Evolutionary conservation across 306 rosid genomes (phyloP).

Genomic region (Cucumis sativus): Cucumber_9930_V3 NC_026655.2:15545501-15546000

Average conservation of each 20-base stretch:
- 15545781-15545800: conserved; percentile 54
- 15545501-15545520: conserved; percentile 28
- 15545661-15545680: conserved; percentile 9
- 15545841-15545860: conserved; percentile 66
- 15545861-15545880: conserved; percentile 88
- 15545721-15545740: conserved; percentile 41
- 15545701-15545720: conserved; percentile 9
- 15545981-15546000: conserved; percentile 82
- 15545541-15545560: conserved; percentile 5
- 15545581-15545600: neutral
- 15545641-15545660: neutral
- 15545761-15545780: conserved; percentile 38
- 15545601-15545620: conserved; percentile 2
- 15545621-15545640: conserved; percentile 5
- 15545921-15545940: conserved; percentile 77
- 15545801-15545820: conserved; percentile 92
- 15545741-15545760: conserved; percentile 39
- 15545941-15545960: conserved; percentile 96
- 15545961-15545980: conserved; percentile 95
- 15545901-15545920: conserved; percentile 72
- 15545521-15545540: neutral
- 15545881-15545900: conserved; percentile 85
- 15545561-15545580: neutral
- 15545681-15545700: conserved; percentile 65
- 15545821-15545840: conserved; percentile 43